Base-by-base conservation (phyloP, 2,329 filamentous ascomycete species). In the Phoma sp. region DNA sequence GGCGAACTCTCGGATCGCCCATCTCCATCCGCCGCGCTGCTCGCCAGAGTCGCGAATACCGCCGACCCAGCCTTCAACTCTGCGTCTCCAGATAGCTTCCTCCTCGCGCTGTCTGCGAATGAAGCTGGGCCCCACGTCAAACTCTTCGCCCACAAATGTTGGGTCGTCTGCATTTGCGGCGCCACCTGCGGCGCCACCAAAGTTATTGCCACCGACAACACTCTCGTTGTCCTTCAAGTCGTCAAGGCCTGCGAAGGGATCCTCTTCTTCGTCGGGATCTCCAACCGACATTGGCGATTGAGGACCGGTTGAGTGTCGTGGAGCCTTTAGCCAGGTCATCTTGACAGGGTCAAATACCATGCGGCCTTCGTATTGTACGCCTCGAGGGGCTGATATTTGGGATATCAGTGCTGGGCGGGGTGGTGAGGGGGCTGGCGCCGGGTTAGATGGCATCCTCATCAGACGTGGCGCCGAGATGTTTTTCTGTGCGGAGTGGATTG, bases 291-390 rank as follows among this genome's bases (percentile, higher is more conserved):
- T 52, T 4, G 81, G 77, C 7, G 71, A 71, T 29, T 55, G 72
- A 55, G 67, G 75, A 61, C 62, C 74, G 54, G 66, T 64, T 6
- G 67, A 52, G 25, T 59, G 45, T 58, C 80, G 56, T 23, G 68
- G 65, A 2, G 95, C 81, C 75, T 96, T 97, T 51, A 98, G 83
- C 95, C 95, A 99, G 74, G 92, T 96, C 93, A 99, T 98, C 65
- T 91, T 91, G 59, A 92, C 88, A 3, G 95, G 95, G 71, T 99
- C 95, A 73, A 98, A 99, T 9, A 98, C 90, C 95, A 99, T 99
- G 64, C 92, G 92, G n/a, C 92, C 91, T 53, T 97, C 92, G 29
- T 97, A 90, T 76, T 97, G 93, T 12, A 96, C 89, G 57, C 92
- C 93, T 68, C 93, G 91, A 57, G 88, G 72, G 21, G 65, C 87